Evolutionary conservation across 345 rosid species (phyloP).

Genomic region (Rhodomyrtus tomentosa): DNA sequence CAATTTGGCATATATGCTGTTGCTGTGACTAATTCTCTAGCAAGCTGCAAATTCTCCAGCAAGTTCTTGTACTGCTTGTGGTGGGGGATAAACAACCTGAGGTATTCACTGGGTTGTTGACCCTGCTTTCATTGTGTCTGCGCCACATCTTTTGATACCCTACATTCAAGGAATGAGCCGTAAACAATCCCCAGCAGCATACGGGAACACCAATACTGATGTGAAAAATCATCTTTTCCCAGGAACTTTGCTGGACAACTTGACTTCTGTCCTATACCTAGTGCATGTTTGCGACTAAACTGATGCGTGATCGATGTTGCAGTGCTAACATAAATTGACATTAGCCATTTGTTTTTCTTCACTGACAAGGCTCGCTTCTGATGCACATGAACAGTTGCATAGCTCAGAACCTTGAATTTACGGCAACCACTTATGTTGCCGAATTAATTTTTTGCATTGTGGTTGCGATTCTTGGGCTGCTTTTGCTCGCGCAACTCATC

Average conservation of each 20-base stretch:
- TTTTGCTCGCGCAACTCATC: slow-evolving; percentile 17
- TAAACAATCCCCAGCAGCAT: not conserved
- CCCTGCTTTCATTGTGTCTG: not conserved
- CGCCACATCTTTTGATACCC: not conserved
- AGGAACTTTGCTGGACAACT: not conserved
- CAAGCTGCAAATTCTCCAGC: slow-evolving; percentile 9
- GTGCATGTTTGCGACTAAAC: not conserved
- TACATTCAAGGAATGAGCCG: not conserved
- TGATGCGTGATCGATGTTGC: not conserved
- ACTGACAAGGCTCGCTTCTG: not conserved
- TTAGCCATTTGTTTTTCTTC: not conserved
- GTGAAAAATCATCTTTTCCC: not conserved
- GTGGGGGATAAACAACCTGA: slow-evolving; percentile 28
- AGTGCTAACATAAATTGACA: not conserved
- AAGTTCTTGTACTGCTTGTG: slow-evolving; percentile 22
- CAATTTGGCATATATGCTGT: not conserved
- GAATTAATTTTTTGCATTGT: slow-evolving; percentile 20
- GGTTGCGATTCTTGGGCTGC: slow-evolving; percentile 19
- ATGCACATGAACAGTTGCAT: not conserved
- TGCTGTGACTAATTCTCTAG: not conserved
- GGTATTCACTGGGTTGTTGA: slow-evolving; percentile 1
- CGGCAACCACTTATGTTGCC: slow-evolving; percentile 13
- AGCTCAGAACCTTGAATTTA: slow-evolving; percentile 4
- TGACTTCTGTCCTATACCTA: not conserved
- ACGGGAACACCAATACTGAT: not conserved